Evolutionary conservation across 192 early-diverging fungal species (phyloP), one percentile per base, ranked within the genome.

Genomic region (Mortierella antarctica): DNA sequence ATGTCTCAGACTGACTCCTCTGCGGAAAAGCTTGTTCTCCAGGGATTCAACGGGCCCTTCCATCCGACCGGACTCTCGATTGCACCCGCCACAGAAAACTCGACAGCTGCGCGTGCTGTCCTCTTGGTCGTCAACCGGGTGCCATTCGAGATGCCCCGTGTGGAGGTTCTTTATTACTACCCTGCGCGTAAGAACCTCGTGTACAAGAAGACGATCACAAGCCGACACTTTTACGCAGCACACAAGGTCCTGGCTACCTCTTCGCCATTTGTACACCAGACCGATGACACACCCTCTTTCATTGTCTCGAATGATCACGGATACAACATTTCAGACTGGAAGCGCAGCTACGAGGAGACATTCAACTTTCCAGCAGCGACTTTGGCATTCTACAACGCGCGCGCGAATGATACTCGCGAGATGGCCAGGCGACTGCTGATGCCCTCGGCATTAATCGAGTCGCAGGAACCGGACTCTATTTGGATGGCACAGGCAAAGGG

Each of bases 121-220:
- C 46, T 80, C 48, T 41, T 80, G 46, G 77, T 72, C 13, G 77
- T 80, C 7, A 80, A 80, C 70, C 77, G 72, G 52, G 77, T 80
- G 13, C 77, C 77, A 46, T 21, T 72, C 5, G 77, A 80, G 57
- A 54, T 62, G 7, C 77, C 77, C 20, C 67, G 77, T 31, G 65
- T 80, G 8, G 77, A 80, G 55, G 77, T 80, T n/a, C 77, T 80
- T 15, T 80, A 80, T 44, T 80, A 80, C 65, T 80, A 80, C 65
- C 77, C 77, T 6, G 77, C 77, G 5, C 77, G 77, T 54, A 80
- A 80, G 65, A 62, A 52, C 21, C 70, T 80, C 17, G 77, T 80
- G 18, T 80, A 80, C 70, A 80, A 80, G 51, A 80, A 80, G 70
- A 80, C 77, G 9, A 72, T 80, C 48, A 68, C 69, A 18, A 68